A percentile compares a stretch with the other conserved stretches of the same genome.
Conservation (phyloP, 345 rosid species). For the Populus euphratica region DNA sequence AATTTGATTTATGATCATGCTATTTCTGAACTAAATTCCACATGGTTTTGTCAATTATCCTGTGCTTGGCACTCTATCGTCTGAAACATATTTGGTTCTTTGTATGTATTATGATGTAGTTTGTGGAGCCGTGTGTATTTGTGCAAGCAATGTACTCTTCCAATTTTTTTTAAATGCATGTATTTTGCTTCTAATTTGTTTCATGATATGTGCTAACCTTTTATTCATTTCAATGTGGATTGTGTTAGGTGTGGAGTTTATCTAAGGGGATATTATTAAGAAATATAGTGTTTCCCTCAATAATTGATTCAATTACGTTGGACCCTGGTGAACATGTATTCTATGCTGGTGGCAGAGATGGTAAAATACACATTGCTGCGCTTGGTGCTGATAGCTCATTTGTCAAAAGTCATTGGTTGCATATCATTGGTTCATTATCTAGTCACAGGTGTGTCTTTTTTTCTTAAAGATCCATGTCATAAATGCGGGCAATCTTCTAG, state of each 20-base stretch:
- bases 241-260: slow-evolving; percentile 73
- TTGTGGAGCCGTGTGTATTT: not conserved
- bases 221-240: not conserved
- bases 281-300: slow-evolving; percentile 64
- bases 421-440: slow-evolving; percentile 60
- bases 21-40: no score
- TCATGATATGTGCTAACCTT: not conserved
- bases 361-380: slow-evolving; percentile 68
- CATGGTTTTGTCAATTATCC: not conserved
- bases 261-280: slow-evolving; percentile 56
- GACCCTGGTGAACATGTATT: slow-evolving; percentile 81
- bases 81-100: not conserved
- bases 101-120: not conserved
- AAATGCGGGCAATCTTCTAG: not conserved
- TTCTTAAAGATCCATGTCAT: not conserved
- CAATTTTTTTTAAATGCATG: not conserved
- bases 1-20: not conserved
- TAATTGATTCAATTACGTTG: slow-evolving; percentile 68
- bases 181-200: not conserved
- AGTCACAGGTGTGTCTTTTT: slow-evolving; percentile 51
- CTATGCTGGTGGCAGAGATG: slow-evolving; percentile 83
- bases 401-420: slow-evolving; percentile 39
- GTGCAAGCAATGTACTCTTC: not conserved
- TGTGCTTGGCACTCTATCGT: not conserved
- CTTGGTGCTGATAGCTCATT: slow-evolving; percentile 52